Evolutionary conservation across 352 stramenopile species (phyloP).

Genomic region (Phytophthora sp.): DNA sequence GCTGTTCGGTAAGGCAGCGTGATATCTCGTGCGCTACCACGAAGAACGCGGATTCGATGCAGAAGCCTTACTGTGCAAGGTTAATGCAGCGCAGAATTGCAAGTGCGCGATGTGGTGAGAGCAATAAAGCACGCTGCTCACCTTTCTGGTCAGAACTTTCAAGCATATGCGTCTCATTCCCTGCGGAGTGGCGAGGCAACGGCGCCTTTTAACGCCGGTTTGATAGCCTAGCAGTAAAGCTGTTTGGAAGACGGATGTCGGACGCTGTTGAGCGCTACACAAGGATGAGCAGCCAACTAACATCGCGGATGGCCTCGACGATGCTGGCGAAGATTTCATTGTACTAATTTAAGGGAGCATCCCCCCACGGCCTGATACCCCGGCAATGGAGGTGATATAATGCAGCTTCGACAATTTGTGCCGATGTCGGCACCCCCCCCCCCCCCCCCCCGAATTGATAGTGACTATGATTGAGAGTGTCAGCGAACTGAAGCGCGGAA

Average conservation of each 20-base stretch:
- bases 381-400: no score
- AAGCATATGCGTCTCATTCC: slow-evolving; percentile 2
- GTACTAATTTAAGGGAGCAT: no score
- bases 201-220: background rate
- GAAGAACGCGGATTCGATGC: background rate
- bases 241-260: background rate
- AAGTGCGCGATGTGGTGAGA: background rate
- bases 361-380: no score
- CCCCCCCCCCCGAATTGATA: no score
- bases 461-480: no score
- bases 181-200: background rate
- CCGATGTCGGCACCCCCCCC: no score
- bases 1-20: slow-evolving; percentile 6
- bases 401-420: no score
- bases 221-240: background rate
- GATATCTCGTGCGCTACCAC: slow-evolving; percentile 1
- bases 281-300: background rate
- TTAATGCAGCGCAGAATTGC: background rate
- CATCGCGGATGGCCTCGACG: background rate
- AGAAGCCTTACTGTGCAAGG: no score
- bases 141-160: background rate
- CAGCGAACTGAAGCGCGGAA: background rate
- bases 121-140: background rate
- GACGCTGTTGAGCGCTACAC: background rate
- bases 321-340: background rate